Percentiles rank a stretch among this genome's conserved stretches.
These are phyloP conservation scores for Magnusiomyces fungicola DNA, from an alignment of 1,139 yeast genomes.

Conservation along the genomic window DNA sequence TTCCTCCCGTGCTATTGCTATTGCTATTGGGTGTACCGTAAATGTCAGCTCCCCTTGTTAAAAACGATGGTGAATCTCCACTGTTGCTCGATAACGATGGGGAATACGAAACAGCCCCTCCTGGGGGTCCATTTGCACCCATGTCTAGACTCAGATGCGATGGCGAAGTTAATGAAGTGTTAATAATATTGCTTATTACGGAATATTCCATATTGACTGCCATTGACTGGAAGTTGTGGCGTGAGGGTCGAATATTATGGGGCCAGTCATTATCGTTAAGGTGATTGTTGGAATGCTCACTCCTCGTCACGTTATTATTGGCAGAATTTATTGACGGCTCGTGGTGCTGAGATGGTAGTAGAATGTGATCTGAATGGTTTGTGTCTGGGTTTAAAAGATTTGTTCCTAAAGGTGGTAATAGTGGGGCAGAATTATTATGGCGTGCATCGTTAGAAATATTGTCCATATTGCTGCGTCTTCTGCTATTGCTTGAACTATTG, in stretches of 20 bases:
- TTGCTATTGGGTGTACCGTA: neutral
- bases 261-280: neutral
- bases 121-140: constrained; percentile 18
- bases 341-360: neutral
- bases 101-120: constrained; percentile 18
- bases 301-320: neutral
- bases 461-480: too few relatives aligned
- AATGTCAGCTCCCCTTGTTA: neutral
- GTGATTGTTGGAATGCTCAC: neutral
- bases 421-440: too few relatives aligned
- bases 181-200: constrained; percentile 61
- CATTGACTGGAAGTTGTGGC: constrained; percentile 46
- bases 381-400: too few relatives aligned
- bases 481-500: too few relatives aligned
- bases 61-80: neutral
- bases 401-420: too few relatives aligned
- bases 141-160: neutral
- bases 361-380: neutral
- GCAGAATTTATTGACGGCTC: neutral
- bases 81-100: constrained; percentile 2
- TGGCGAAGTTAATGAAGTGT: constrained; percentile 31
- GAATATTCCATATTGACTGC: constrained; percentile 80
- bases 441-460: too few relatives aligned
- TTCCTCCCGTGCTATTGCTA: too few relatives aligned
- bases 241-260: constrained; percentile 7